A percentile compares a stretch with the other conserved stretches of the same genome.
phyloP scores from a whole-genome alignment of 2,329 filamentous ascomycete species.

The Penicillium sp. region DNA sequence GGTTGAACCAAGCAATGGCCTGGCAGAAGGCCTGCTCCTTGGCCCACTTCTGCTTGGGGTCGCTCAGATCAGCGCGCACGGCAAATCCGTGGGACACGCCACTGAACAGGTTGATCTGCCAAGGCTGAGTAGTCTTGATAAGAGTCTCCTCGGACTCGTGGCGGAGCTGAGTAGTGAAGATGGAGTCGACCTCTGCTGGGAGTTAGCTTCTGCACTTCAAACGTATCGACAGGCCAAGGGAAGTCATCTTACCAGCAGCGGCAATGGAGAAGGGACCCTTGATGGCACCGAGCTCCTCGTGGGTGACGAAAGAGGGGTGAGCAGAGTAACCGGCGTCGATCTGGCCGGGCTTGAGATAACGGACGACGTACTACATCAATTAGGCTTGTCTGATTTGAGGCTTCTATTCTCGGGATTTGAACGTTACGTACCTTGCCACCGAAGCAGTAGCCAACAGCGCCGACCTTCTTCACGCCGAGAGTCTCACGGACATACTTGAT shows the following conservation, averaged over 20 bases:
- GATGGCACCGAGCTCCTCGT: slow-evolving; percentile 66
- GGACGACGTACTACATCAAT: slow-evolving; percentile 61
- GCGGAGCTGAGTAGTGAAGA: slow-evolving; percentile 66
- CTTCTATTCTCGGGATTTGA: neutral
- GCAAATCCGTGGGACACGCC: slow-evolving; percentile 74
- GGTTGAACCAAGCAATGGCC: slow-evolving; percentile 75
- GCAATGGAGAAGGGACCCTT: slow-evolving; percentile 69
- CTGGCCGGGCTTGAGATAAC: slow-evolving; percentile 63
- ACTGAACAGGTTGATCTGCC: slow-evolving; percentile 76
- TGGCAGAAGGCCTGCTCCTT: slow-evolving; percentile 82
- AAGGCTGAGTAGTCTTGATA: slow-evolving; percentile 58
- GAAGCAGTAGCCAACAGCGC: slow-evolving; percentile 72
- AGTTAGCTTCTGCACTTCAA: slow-evolving; percentile 3
- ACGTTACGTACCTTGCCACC: slow-evolving; percentile 62
- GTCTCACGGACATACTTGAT: slow-evolving; percentile 60
- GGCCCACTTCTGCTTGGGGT: slow-evolving; percentile 63
- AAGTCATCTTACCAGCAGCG: slow-evolving; percentile 46
- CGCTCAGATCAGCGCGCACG: slow-evolving; percentile 64
- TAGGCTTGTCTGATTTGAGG: neutral
- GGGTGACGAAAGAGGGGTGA: slow-evolving; percentile 73
- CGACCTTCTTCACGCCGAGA: slow-evolving; percentile 60
- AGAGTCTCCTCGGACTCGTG: slow-evolving; percentile 67
- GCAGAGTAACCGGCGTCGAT: slow-evolving; percentile 72
- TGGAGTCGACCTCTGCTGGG: slow-evolving; percentile 59
- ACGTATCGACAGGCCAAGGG: neutral